Base-by-base conservation (phyloP, 106 monocot genomes). In the Iris macrosiphon region DNA sequence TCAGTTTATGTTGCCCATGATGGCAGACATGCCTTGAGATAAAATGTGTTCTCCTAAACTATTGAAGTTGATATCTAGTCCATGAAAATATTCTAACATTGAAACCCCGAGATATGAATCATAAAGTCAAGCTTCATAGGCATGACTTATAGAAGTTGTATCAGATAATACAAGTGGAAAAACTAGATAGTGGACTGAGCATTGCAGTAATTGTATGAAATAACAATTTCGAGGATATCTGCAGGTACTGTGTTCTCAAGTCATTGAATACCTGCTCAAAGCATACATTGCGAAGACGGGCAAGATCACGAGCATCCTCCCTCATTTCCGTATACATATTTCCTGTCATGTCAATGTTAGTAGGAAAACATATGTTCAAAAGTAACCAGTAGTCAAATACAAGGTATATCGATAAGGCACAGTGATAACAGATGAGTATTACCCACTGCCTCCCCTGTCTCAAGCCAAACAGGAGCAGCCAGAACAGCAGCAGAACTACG, bases 391-490 rank as follows among this genome's bases (percentile, higher is more conserved):
- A n/a, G n/a, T 19, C 48, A 50, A 1, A 14, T 29, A 28, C 14
- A 26, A 16, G 44, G 29, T 29, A 29, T 50, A 49, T 20, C n/a
- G 29, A 50, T 28, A 3, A 50, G 26, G 7, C 14, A 30, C n/a
- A 50, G 14, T 28, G 26, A 30, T 15, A n/a, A 2, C 4, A 50
- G n/a, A 28, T 57, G 42, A 61, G 8, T 44, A 75, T 72, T 84
- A 84, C 79, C 84, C 46, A 79, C 84, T 68, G 84, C 60, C 37
- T 79, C 84, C 29, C 79, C 79, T 47, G 84, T 84, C 15, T 79
- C 79, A 31, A 75, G 75, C 79, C 75, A 75, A 57, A 66, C 20
- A 20, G 75, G 61, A 55, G 68, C 41, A 21, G 61, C 42, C 42
- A 45, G 55, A 61, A 49, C 40, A 30, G 57, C 24, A 62, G 61